Base-by-base conservation (phyloP, 2,329 filamentous ascomycete genomes). In the Westerdykella sp. region DNA sequence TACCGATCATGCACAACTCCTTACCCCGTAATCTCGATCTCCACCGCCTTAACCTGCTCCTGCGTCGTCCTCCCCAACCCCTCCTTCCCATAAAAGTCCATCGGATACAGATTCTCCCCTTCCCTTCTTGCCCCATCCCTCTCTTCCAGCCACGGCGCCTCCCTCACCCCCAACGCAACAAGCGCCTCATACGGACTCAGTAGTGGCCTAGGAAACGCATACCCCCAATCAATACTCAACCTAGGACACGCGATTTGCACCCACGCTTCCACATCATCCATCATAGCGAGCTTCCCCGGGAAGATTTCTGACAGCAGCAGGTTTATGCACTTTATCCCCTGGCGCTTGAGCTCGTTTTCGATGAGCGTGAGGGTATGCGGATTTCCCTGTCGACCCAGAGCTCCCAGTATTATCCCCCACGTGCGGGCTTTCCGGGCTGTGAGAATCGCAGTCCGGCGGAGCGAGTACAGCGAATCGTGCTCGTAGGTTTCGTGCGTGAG, bases 141-240 rank as follows among this genome's bases (percentile, higher is more conserved):
- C 44, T 75, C 13, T 74, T 82, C 87, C 81, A 95, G 42, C 73
- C 73, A 75, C 2, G 58, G 57, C 38, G 85, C 85, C 53, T 93
- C 78, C 51, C 78, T 80, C 48, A 82, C 82, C 3, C 85, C 89
- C 38, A 98, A 69, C n/a, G 88, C 87, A 28, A 98, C 83, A 46
- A 97, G 76, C 6, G 93, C 93, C 71, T 98, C 93, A 56, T 98
- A 96, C 2, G 93, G 91, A 41, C 91, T 97, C 61, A 98, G 68
- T 45, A 98, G 66, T 38, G 93, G 93, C 37, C 87, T 73, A 1
- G 88, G 80, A 62, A 98, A 98, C 1, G 93, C 93, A 70, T 97
- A 97, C 0, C 93, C 93, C 93, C 93, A 98, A 69, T 98, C 93
- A 54, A 98, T 98, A 66, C 91, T 97, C 63, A 98, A 63, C 39